Evolutionary conservation across 805 yeast species (phyloP).

Genomic region (Candida ulmi): DNA sequence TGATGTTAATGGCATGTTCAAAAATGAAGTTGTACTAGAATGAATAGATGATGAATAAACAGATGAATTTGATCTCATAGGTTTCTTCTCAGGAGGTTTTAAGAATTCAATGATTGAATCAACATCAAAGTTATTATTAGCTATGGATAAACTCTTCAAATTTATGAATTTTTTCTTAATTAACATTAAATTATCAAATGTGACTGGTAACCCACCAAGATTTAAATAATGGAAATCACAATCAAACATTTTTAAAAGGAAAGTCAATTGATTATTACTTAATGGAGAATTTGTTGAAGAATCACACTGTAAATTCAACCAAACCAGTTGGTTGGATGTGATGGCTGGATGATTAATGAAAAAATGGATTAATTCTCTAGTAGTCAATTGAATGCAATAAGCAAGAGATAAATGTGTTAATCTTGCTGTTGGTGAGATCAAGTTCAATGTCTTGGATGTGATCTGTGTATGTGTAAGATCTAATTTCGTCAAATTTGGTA

Average conservation of each 20-base stretch:
- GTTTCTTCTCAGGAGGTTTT: conserved; percentile 18
- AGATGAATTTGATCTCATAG: not conserved
- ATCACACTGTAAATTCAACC: conserved; percentile 65
- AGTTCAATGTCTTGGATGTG: conserved; percentile 52
- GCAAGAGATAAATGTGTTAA: conserved; percentile 72
- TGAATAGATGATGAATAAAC: not conserved
- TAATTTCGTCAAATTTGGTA: conserved; percentile 53
- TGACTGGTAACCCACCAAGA: conserved; percentile 59
- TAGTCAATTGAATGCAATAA: conserved; percentile 60
- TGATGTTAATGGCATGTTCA: no score
- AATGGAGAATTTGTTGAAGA: conserved; percentile 57
- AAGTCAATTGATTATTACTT: conserved; percentile 44
- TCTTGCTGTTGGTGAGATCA: conserved; percentile 49
- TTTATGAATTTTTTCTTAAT: conserved; percentile 34
- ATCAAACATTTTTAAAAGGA: conserved; percentile 35
- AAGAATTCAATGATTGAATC: conserved; percentile 28
- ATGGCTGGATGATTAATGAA: conserved; percentile 66
- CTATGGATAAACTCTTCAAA: conserved; percentile 30
- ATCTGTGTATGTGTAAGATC: conserved; percentile 82
- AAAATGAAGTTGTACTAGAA: conserved; percentile 27
- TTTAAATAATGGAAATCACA: conserved; percentile 44
- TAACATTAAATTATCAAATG: conserved; percentile 28
- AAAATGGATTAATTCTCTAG: conserved; percentile 65
- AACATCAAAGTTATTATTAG: conserved; percentile 29
- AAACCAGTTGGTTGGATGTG: conserved; percentile 41